Evolutionary conservation across 2,329 filamentous ascomycete species (phyloP), one percentile per base, ranked within the genome.

Genomic region (Xylaria sp.): DNA sequence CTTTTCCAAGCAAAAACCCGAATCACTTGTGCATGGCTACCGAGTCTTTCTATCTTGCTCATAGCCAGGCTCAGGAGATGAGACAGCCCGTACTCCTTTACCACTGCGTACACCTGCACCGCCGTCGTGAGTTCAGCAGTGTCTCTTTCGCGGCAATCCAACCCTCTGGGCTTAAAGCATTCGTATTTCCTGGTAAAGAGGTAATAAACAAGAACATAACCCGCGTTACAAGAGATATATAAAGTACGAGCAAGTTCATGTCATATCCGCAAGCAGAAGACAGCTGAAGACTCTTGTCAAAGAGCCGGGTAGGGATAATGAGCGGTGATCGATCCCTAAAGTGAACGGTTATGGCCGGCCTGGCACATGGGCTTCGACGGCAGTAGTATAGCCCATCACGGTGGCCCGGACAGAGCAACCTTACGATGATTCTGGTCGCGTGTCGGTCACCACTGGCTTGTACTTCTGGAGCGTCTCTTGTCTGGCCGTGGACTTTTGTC

Each of bases 171-270:
- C 31, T 65, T 62, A 3, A 71, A 58, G 37, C 60, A 65, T 33
- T 69, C 55, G 44, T 70, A 71, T 6, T 23, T 63, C 40, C 58
- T 56, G 8, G 68, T 67, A 17, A 64, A 66, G 29, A 71, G 29
- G 56, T 65, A 64, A 57, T 70, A 62, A 37, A 66, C 62, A 33
- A 70, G 44, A 27, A 68, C 58, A 46, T 70, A 64, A 15, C 63
- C 60, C 47, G 44, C 40, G 25, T 41, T 38, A 21, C 55, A 25
- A 51, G 63, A 35, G 31, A 70, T 59, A n/a, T 76, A 9, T n/a
- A n/a, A 10, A n/a, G 10, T 9, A 66, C 11, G 23, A 38, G 31
- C 43, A 51, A 23, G n/a, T 17, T 53, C 29, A 23, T 53, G 47
- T 37, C 15, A 47, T 46, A 21, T 27, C 21, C 17, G 46, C 29